phyloP scores from a whole-genome alignment of 352 stramenopile species.

The Blastocystis sp. region DNA sequence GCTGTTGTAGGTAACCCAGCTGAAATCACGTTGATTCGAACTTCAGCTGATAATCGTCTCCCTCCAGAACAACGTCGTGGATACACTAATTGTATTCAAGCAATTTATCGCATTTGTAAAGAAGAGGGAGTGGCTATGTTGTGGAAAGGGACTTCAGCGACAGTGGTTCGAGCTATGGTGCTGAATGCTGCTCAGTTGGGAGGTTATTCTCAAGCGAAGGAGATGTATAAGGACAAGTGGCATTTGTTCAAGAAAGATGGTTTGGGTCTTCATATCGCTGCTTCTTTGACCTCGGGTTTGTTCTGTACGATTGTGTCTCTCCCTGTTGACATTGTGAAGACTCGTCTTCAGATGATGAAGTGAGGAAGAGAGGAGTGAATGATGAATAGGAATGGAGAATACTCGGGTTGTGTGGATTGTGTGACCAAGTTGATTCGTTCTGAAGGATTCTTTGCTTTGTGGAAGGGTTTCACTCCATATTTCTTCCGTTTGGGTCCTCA shows the following conservation, averaged over 20 bases:
- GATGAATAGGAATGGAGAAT: conserved; percentile 20
- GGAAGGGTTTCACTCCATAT: conserved; percentile 68
- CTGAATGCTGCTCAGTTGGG: conserved; percentile 63
- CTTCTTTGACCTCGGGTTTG: conserved; percentile 53
- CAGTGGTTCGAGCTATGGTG: conserved; percentile 53
- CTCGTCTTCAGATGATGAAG: conserved; percentile 63
- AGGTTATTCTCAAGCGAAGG: conserved; percentile 66
- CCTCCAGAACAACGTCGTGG: conserved; percentile 64
- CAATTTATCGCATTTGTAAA: conserved; percentile 63
- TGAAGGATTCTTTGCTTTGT: conserved; percentile 66
- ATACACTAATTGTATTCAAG: conserved; percentile 66
- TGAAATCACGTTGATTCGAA: conserved; percentile 66
- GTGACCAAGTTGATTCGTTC: conserved; percentile 13
- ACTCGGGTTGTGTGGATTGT: conserved; percentile 44
- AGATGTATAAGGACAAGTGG: conserved; percentile 52
- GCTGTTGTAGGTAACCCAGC: conserved; percentile 67
- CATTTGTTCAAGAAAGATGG: conserved; percentile 62
- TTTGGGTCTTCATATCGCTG: conserved; percentile 43
- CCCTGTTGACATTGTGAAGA: conserved; percentile 68
- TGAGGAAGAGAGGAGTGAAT: not conserved
- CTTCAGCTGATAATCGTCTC: conserved; percentile 59
- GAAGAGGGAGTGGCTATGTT: conserved; percentile 64
- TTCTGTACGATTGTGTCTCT: conserved; percentile 67
- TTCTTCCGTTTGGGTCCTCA: conserved; percentile 68
- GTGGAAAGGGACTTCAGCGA: conserved; percentile 64